Evolutionary conservation across 176 grass and related monocot genomes (phyloP), one percentile per base, ranked within the genome.

Genomic region (Chrysopogon serrulatus): DNA sequence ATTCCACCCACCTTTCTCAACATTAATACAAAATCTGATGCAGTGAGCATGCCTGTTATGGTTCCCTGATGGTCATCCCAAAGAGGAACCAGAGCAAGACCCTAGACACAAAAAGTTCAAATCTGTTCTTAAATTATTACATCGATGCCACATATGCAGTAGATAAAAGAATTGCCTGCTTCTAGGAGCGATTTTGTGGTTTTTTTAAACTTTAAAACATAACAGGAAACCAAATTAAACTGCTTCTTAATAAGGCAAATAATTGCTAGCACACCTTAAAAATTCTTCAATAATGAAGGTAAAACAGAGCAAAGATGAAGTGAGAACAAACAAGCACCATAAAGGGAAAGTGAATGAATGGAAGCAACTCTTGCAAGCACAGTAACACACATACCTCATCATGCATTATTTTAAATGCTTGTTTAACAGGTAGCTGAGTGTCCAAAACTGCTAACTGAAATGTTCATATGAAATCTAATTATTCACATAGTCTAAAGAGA

Each of bases 401-500:
- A 85, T 88, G 79, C 91, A 93, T 93, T 61, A 93, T 93, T 79
- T 77, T 68, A 84, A 93, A 90, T 88, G 88, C 88, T 88, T 93
- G 82, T 36, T 93, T 93, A 71, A 90, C 78, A 73, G 91, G 91
- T 69, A 93, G 79, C 56, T 41, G 78, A 76, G 80, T 31, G 39
- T 90, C 91, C 91, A 93, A 90, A 87, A 90, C 44, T 79, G 82
- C 56, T 84, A 93, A 51, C 91, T 93, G 88, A 63, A 86, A 90
- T 47, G 43, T 68, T 40, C 57, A 88, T 44, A 75, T 35, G 24
- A 79, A 79, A 59, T 71, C 17, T 6, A 7, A 76, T 77, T 61
- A 82, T 83, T 57, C 31, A 35, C 17, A 93, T 47, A 39, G 23
- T 30, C 59, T 51, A 43, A 85, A 64, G 41, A 43, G 71, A 77